phyloP scores from a whole-genome alignment of 768 basidiomycete species.

The Pleurotus cornucopiae region DNA sequence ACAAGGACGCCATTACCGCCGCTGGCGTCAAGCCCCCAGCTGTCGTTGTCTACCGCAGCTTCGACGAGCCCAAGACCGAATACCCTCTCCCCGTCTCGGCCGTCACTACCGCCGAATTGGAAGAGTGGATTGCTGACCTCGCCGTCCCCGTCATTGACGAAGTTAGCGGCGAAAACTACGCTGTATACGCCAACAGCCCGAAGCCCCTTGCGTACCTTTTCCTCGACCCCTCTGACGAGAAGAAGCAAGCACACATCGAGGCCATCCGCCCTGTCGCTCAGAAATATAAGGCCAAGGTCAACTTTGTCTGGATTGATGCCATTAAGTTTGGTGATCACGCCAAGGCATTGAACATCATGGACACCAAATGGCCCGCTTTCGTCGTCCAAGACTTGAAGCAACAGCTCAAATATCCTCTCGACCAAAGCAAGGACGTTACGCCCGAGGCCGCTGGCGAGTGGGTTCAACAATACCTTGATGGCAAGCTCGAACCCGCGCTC shows the following conservation, averaged over 20 bases:
- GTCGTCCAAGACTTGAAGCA: slow-evolving; percentile 83
- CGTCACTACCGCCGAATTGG: slow-evolving; percentile 57
- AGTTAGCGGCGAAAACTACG: slow-evolving; percentile 93
- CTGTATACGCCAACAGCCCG: slow-evolving; percentile 69
- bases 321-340: slow-evolving; percentile 94
- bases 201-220: slow-evolving; percentile 96
- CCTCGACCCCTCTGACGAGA: slow-evolving; percentile 71
- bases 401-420: slow-evolving; percentile 87
- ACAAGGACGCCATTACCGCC: slow-evolving; percentile 59
- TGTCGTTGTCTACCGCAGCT: slow-evolving; percentile 87
- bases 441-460: slow-evolving; percentile 52
- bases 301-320: slow-evolving; percentile 99
- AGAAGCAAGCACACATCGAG: slow-evolving; percentile 62
- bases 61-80: slow-evolving; percentile 76
- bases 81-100: slow-evolving; percentile 64
- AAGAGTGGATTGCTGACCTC: slow-evolving; percentile 77
- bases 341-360: slow-evolving; percentile 84
- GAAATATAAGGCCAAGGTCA: slow-evolving; percentile 80
- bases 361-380: slow-evolving; percentile 89
- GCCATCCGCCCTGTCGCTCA: slow-evolving; percentile 72
- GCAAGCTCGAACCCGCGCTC: slow-evolving; percentile 74
- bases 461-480: slow-evolving; percentile 63
- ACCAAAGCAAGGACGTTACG: slow-evolving; percentile 62
- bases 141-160: slow-evolving; percentile 87
- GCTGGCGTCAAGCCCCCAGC: slow-evolving; percentile 79